These are phyloP conservation scores for Lyophyllum atratum DNA, from an alignment of 768 basidiomycete genomes.

Conservation along the genomic window DNA sequence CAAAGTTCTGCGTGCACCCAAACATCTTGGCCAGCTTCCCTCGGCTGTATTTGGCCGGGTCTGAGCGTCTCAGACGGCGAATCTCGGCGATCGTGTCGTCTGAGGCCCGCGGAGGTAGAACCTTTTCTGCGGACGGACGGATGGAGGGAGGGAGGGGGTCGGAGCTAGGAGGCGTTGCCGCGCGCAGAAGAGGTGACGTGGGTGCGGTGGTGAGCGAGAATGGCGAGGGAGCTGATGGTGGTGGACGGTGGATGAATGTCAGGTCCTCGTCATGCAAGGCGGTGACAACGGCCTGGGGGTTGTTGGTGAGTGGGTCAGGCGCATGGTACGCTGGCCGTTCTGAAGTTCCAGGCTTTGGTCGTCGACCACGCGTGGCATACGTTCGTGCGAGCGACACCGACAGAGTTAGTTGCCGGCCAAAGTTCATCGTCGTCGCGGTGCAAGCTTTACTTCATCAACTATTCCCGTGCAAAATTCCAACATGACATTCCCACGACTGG, in stretches of 20 bases:
- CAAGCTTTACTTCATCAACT: neutral
- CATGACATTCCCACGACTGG: slow-evolving; percentile 12
- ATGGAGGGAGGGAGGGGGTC: slow-evolving; percentile 49
- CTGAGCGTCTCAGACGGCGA: slow-evolving; percentile 51
- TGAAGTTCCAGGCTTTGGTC: slow-evolving; percentile 52
- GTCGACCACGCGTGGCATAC: slow-evolving; percentile 49
- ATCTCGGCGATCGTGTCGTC: slow-evolving; percentile 59
- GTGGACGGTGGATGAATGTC: slow-evolving; percentile 86
- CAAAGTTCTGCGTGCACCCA: slow-evolving; percentile 68
- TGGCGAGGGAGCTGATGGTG: slow-evolving; percentile 74
- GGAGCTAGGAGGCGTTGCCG: slow-evolving; percentile 28
- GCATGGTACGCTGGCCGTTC: slow-evolving; percentile 59
- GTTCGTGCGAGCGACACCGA: slow-evolving; percentile 31
- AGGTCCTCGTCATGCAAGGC: slow-evolving; percentile 53
- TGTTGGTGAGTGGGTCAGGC: slow-evolving; percentile 58
- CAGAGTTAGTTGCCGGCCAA: slow-evolving; percentile 25
- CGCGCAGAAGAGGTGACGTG: slow-evolving; percentile 66
- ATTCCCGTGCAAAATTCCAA: slow-evolving; percentile 2
- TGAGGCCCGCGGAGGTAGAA: slow-evolving; percentile 41
- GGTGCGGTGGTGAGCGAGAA: slow-evolving; percentile 70
- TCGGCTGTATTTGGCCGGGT: slow-evolving; percentile 64
- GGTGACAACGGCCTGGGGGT: slow-evolving; percentile 52
- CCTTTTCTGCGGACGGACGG: slow-evolving; percentile 37
- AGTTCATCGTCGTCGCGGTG: slow-evolving; percentile 20
- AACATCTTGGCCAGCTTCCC: slow-evolving; percentile 76